Evolutionary conservation across 768 basidiomycete genomes (phyloP).

Genomic region (Leccinum variicolor): DNA sequence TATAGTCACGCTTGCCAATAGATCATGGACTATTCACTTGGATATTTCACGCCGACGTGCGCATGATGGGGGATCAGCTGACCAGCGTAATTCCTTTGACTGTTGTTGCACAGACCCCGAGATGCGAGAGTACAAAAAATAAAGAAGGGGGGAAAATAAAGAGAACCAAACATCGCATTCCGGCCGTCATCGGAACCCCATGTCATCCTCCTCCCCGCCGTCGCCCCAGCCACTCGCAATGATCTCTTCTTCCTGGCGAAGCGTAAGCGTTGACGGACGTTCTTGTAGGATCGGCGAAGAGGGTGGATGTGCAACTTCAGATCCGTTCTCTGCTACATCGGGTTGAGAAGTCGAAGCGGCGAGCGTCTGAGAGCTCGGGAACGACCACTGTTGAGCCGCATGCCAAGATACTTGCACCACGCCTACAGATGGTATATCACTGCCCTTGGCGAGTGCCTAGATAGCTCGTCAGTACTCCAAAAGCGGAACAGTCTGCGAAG

Average conservation of each 20-base stretch:
- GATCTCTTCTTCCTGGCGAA: slow-evolving; percentile 55
- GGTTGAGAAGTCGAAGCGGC: slow-evolving; percentile 21
- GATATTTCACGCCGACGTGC: neutral
- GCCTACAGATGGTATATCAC: slow-evolving; percentile 62
- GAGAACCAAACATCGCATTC: slow-evolving; percentile 1
- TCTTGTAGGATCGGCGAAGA: slow-evolving; percentile 13
- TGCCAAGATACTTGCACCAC: slow-evolving; percentile 68
- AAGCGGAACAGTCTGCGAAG: neutral
- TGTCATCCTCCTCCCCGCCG: slow-evolving; percentile 65
- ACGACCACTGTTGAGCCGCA: slow-evolving; percentile 32
- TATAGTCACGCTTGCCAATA: neutral
- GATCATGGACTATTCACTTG: neutral
- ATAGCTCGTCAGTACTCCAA: slow-evolving; percentile 10
- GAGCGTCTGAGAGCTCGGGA: slow-evolving; percentile 19
- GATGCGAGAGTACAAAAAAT: slow-evolving; percentile 15
- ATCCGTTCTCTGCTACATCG: slow-evolving; percentile 17
- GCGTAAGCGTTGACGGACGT: slow-evolving; percentile 32
- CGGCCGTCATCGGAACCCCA: slow-evolving; percentile 52
- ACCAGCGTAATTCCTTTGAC: slow-evolving; percentile 9
- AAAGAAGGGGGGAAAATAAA: neutral
- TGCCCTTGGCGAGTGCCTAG: slow-evolving; percentile 72
- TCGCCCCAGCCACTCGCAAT: slow-evolving; percentile 69
- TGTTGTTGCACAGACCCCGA: slow-evolving; percentile 12
- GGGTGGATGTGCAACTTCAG: slow-evolving; percentile 24
- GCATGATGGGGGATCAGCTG: slow-evolving; percentile 5